A percentile compares a stretch with the other conserved stretches of the same genome.
Evolutionary conservation across 73 alveolate genomes (phyloP).

Genomic region (Loxodes magnus): DNA sequence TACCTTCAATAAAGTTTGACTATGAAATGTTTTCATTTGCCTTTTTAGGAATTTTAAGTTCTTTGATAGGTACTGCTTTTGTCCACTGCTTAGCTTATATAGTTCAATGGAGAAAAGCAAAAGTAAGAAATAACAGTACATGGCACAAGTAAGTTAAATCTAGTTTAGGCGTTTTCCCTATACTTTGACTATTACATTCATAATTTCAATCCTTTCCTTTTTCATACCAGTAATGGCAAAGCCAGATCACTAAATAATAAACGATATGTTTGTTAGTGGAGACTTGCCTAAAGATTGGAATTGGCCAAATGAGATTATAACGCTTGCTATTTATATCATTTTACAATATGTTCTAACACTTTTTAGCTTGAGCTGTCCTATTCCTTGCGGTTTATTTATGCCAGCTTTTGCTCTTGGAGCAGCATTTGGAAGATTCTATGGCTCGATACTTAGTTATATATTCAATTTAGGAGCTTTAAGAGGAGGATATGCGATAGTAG

Average conservation of each 20-base stretch:
- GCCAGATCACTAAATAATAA: slow-evolving; percentile 1
- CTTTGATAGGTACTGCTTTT: slow-evolving; percentile 54
- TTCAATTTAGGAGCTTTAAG: slow-evolving; percentile 26
- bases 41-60: slow-evolving; percentile 56
- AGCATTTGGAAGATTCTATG: slow-evolving; percentile 52
- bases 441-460: slow-evolving; percentile 36
- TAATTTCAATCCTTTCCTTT: not conserved
- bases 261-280: slow-evolving; percentile 2
- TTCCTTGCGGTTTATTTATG: slow-evolving; percentile 55
- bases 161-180: slow-evolving; percentile 1
- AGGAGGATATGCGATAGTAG: slow-evolving; percentile 53
- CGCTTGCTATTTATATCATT: not conserved
- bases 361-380: slow-evolving; percentile 28
- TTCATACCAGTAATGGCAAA: not conserved
- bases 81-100: slow-evolving; percentile 20
- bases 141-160: no score
- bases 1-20: slow-evolving; percentile 28
- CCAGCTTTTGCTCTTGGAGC: slow-evolving; percentile 53
- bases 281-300: slow-evolving; percentile 1
- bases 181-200: not conserved
- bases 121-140: no score
- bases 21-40: slow-evolving; percentile 59
- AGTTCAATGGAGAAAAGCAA: slow-evolving; percentile 20
- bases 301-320: not conserved
- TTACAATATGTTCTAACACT: slow-evolving; percentile 20